Evolutionary conservation across 805 yeast genomes (phyloP).

Genomic region (Yamadazyma tumulicola): DNA sequence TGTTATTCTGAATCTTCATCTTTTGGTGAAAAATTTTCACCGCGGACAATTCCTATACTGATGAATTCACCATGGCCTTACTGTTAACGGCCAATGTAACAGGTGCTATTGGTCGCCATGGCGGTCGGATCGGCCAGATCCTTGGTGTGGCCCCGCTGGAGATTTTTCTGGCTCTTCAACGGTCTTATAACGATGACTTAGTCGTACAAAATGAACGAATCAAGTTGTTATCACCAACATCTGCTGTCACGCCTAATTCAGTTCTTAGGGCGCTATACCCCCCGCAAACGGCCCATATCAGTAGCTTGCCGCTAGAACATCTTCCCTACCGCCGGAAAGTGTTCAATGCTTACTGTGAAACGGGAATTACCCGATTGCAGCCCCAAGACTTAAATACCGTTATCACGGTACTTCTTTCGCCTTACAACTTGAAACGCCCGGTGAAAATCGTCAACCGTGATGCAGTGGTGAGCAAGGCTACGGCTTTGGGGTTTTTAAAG

Average conservation of each 20-base stretch:
- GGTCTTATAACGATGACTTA: conserved; percentile 1
- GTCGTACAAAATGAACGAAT: conserved; percentile 1
- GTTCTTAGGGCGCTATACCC: conserved; percentile 19
- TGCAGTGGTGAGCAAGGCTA: too few species aligned
- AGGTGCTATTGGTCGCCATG: neutral
- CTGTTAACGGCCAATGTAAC: too few species aligned
- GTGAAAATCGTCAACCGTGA: conserved; percentile 16
- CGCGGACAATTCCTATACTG: conserved; percentile 4
- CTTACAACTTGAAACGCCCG: conserved; percentile 26
- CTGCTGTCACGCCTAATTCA: conserved; percentile 9
- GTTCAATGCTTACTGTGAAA: conserved; percentile 21
- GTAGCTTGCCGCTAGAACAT: too few species aligned
- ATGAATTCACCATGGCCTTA: neutral
- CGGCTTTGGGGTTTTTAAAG: too few species aligned
- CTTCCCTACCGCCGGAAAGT: conserved; percentile 14
- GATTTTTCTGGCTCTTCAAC: conserved; percentile 2
- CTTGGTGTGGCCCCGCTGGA: neutral
- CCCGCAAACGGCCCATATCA: neutral
- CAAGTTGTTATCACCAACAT: conserved; percentile 2
- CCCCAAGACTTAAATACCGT: conserved; percentile 27
- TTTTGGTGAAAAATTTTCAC: conserved; percentile 5
- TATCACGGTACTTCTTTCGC: conserved; percentile 19
- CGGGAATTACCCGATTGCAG: conserved; percentile 22
- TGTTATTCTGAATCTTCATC: conserved; percentile 66
- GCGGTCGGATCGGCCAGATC: neutral